These are phyloP conservation scores for Fennellomyces sp. DNA, from an alignment of 371 early-diverging fungal species.

Conservation along the genomic window DNA sequence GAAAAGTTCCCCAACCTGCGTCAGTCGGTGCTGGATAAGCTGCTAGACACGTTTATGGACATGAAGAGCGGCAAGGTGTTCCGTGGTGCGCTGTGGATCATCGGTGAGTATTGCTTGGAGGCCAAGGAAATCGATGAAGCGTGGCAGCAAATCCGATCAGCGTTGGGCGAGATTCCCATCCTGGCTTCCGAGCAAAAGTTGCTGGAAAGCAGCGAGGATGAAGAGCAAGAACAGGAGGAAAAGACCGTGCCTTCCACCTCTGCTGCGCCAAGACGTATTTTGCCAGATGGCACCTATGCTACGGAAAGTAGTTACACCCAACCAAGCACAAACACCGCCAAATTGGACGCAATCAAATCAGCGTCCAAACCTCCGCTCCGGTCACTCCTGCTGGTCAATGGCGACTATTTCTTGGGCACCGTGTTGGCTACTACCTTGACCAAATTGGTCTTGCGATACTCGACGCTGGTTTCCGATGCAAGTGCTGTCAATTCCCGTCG, in stretches of 20 bases:
- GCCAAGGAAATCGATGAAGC: conserved; percentile 79
- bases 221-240: conserved; percentile 41
- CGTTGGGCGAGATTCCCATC: conserved; percentile 92
- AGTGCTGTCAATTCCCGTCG: conserved; percentile 73
- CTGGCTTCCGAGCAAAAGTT: conserved; percentile 84
- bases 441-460: conserved; percentile 84
- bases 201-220: conserved; percentile 61
- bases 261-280: conserved; percentile 73
- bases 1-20: conserved; percentile 93
- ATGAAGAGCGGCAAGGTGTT: conserved; percentile 96
- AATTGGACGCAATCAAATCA: conserved; percentile 67
- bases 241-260: conserved; percentile 37
- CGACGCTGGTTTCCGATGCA: conserved; percentile 49
- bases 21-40: conserved; percentile 72
- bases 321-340: conserved; percentile 32
- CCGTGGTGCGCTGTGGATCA: conserved; percentile 96
- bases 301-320: conserved; percentile 86
- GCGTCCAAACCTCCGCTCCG: conserved; percentile 79
- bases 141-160: conserved; percentile 79
- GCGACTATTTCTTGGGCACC: conserved; percentile 91
- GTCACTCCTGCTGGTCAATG: conserved; percentile 77
- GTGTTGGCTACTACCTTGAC: conserved; percentile 88
- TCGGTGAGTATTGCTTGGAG: conserved; percentile 90
- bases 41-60: conserved; percentile 83
- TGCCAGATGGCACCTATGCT: conserved; percentile 97